phyloP scores from a whole-genome alignment of 306 rosid species.

The Lablab purpureus region DNA sequence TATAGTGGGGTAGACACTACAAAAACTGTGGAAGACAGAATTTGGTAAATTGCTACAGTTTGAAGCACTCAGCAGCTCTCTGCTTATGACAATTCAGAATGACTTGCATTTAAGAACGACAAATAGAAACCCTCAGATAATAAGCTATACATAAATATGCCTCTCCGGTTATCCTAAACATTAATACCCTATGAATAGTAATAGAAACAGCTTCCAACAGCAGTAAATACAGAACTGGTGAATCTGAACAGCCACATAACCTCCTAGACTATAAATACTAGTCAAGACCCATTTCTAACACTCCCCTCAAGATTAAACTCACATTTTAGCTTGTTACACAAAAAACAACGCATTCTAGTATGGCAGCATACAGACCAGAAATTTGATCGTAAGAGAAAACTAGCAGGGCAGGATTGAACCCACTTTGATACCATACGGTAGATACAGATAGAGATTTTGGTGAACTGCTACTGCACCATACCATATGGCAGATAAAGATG shows the following conservation, averaged over 20 bases:
- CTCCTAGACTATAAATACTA: too few species aligned
- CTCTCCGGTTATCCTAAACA: neutral
- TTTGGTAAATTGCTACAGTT: neutral
- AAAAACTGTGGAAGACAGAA: neutral
- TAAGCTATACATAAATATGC: neutral
- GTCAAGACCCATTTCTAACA: neutral
- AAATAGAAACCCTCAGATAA: neutral
- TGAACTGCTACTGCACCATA: too few species aligned
- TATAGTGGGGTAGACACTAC: neutral
- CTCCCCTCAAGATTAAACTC: too few species aligned
- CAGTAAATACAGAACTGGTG: neutral
- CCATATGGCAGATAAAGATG: too few species aligned
- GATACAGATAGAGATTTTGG: too few species aligned
- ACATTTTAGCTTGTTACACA: too few species aligned
- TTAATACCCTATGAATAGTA: neutral
- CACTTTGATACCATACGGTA: too few species aligned
- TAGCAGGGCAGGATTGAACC: too few species aligned
- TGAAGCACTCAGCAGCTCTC: neutral
- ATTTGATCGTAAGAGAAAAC: too few species aligned
- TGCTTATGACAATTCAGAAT: neutral
- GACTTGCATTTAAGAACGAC: neutral
- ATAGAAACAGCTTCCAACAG: neutral
- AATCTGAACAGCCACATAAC: too few species aligned
- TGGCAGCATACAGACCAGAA: too few species aligned
- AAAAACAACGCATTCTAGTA: too few species aligned